Conservation (phyloP, 305 asterid species). For the Fraxinus sp. region DNA sequence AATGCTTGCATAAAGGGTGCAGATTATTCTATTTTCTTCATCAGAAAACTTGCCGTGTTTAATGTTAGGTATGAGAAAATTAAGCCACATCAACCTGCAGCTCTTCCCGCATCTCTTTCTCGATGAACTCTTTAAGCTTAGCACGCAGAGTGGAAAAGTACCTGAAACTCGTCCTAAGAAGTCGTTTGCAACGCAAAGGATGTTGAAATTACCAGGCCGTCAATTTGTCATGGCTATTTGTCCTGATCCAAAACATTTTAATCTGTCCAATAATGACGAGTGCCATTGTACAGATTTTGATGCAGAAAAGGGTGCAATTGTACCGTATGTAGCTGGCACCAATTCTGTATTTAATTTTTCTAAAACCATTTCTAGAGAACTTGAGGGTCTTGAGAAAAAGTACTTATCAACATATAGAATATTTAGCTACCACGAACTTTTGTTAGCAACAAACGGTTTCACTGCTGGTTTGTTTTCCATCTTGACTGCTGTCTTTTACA, state of each 20-base stretch:
- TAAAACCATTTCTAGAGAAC: conserved; percentile 40
- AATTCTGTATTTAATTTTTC: conserved; percentile 27
- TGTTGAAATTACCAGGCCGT: conserved; percentile 49
- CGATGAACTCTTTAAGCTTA: too few relatives aligned
- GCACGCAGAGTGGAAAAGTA: conserved; percentile 21
- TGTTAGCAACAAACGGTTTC: conserved; percentile 43
- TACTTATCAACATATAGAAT: conserved; percentile 47
- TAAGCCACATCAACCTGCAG: conserved; percentile 50
- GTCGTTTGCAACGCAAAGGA: conserved; percentile 52
- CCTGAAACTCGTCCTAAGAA: conserved; percentile 44
- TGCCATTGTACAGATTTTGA: conserved; percentile 31
- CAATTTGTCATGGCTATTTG: conserved; percentile 58
- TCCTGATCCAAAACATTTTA: conserved; percentile 64
- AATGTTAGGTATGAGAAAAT: conserved; percentile 46
- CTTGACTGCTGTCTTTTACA: too few relatives aligned
- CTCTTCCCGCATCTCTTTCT: neutral
- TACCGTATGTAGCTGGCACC: conserved; percentile 30
- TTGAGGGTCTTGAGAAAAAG: conserved; percentile 54
- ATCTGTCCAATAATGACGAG: conserved; percentile 33
- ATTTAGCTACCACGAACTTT: conserved; percentile 70
- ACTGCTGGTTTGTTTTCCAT: too few relatives aligned
- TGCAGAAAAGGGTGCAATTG: conserved; percentile 42
- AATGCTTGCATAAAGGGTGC: conserved; percentile 47
- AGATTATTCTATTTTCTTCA: conserved; percentile 47
- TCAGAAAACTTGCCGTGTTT: conserved; percentile 51